These are phyloP conservation scores for Eutypella sp. DNA, from an alignment of 2,329 filamentous ascomycete genomes.

Conservation along the genomic window DNA sequence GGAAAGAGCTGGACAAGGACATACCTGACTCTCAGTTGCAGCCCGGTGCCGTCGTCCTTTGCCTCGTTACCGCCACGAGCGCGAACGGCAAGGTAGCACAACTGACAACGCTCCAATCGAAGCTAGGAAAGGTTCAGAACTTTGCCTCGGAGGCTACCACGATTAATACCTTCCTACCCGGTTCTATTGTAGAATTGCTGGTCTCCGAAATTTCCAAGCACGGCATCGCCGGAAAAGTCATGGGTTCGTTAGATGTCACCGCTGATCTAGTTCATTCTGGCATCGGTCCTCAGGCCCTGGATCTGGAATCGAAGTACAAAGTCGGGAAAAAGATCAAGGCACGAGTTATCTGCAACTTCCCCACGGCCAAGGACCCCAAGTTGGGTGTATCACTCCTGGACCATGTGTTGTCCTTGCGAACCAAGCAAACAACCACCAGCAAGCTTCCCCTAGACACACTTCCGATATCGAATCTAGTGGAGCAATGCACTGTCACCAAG, in stretches of 20 bases:
- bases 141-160: conserved; percentile 73
- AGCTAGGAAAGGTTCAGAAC: conserved; percentile 61
- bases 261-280: conserved; percentile 89
- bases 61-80: conserved; percentile 69
- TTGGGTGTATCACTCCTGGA: conserved; percentile 83
- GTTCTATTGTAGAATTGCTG: conserved; percentile 82
- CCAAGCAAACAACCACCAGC: conserved; percentile 36
- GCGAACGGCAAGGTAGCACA: conserved; percentile 81
- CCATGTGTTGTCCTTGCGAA: conserved; percentile 66
- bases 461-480: conserved; percentile 69
- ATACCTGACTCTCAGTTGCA: conserved; percentile 65
- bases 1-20: conserved; percentile 68
- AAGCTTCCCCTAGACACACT: conserved; percentile 53
- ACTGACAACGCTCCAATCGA: conserved; percentile 68
- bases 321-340: conserved; percentile 79
- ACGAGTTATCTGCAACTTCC: conserved; percentile 83
- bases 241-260: conserved; percentile 86
- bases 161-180: conserved; percentile 85
- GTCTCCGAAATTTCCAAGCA: conserved; percentile 68
- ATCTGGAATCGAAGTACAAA: conserved; percentile 75
- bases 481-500: conserved; percentile 72
- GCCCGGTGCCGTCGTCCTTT: conserved; percentile 80
- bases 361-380: conserved; percentile 71
- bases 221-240: conserved; percentile 83
- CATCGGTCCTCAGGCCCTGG: conserved; percentile 60